Percentiles rank a stretch among this genome's conserved stretches.
These are phyloP conservation scores for Elymus sibiricus DNA, from an alignment of 176 grass and related monocot species.

Conservation along the genomic window DNA sequence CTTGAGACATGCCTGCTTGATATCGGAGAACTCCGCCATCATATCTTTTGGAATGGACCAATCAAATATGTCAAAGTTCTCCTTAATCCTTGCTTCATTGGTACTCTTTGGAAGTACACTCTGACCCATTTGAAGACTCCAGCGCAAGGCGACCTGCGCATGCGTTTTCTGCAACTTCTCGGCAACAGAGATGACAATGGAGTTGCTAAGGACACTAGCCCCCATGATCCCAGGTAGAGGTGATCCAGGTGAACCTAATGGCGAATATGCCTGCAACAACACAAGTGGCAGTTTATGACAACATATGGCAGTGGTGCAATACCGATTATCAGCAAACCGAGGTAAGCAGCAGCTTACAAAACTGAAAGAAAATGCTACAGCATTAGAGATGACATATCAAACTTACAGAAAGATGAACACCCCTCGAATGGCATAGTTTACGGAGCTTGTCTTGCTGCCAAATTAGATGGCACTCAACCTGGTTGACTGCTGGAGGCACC, in stretches of 20 bases:
- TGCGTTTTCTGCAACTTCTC: conserved; percentile 48
- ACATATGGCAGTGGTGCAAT: background rate
- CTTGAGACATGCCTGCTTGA: conserved; percentile 32
- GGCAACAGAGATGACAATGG: conserved; percentile 35
- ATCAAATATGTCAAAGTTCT: conserved; percentile 43
- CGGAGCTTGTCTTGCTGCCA: conserved; percentile 32
- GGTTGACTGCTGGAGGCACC: too few relatives aligned
- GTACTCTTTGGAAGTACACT: conserved; percentile 48
- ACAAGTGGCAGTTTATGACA: background rate
- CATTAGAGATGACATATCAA: background rate
- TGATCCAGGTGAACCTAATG: conserved; percentile 41
- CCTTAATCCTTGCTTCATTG: conserved; percentile 43
- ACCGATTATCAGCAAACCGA: background rate
- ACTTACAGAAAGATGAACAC: conserved; percentile 62
- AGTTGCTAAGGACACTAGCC: conserved; percentile 27
- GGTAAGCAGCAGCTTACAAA: background rate
- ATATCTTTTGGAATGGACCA: conserved; percentile 51
- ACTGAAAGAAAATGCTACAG: background rate
- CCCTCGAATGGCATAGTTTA: conserved; percentile 35
- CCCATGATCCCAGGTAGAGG: background rate
- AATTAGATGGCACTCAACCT: too few relatives aligned
- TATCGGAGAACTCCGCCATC: conserved; percentile 33
- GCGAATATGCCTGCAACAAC: conserved; percentile 45
- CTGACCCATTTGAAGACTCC: conserved; percentile 49
- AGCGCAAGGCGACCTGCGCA: conserved; percentile 44